These are phyloP conservation scores for Podospora sp. DNA, from an alignment of 495 filamentous ascomycete species.

Conservation along the genomic window DNA sequence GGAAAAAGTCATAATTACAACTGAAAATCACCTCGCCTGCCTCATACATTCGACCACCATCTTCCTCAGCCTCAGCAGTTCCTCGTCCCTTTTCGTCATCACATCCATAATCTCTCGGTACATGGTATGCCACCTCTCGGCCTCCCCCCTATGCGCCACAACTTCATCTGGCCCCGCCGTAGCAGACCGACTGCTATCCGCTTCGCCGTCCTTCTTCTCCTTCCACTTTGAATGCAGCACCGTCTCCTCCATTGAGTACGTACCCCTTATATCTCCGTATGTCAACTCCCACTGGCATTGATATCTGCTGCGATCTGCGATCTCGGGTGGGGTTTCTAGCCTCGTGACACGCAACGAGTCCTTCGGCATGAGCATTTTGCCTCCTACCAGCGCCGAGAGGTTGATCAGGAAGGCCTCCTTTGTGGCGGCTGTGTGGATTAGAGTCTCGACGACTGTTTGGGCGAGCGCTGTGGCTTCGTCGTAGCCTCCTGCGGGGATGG, in stretches of 20 bases:
- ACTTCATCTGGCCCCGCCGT: not conserved
- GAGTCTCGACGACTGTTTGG: slow-evolving; percentile 47
- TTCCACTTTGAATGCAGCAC: slow-evolving; percentile 44
- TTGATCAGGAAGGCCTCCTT: slow-evolving; percentile 58
- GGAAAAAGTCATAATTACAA: not conserved
- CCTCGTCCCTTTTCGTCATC: slow-evolving; percentile 36
- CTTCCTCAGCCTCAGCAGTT: slow-evolving; percentile 29
- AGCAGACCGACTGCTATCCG: slow-evolving; percentile 21
- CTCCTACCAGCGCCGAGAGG: slow-evolving; percentile 52
- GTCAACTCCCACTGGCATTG: slow-evolving; percentile 49
- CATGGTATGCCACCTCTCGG: slow-evolving; percentile 40
- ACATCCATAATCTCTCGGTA: slow-evolving; percentile 40
- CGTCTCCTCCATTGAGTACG: slow-evolving; percentile 52
- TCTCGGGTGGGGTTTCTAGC: slow-evolving; percentile 17
- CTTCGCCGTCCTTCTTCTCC: slow-evolving; percentile 22
- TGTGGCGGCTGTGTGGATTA: slow-evolving; percentile 43
- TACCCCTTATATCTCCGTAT: slow-evolving; percentile 47
- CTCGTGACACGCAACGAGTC: slow-evolving; percentile 41
- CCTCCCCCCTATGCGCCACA: slow-evolving; percentile 25
- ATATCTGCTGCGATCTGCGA: slow-evolving; percentile 42
- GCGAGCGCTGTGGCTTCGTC: slow-evolving; percentile 53
- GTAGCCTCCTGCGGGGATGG: slow-evolving; percentile 40
- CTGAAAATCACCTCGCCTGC: not conserved
- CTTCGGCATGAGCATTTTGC: slow-evolving; percentile 44
- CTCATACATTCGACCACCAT: slow-evolving; percentile 30